Percentiles rank a stretch among this genome's conserved stretches.
Conservation (phyloP, 2,329 filamentous ascomycete genomes). For the Cladosporium oxysporum region DNA sequence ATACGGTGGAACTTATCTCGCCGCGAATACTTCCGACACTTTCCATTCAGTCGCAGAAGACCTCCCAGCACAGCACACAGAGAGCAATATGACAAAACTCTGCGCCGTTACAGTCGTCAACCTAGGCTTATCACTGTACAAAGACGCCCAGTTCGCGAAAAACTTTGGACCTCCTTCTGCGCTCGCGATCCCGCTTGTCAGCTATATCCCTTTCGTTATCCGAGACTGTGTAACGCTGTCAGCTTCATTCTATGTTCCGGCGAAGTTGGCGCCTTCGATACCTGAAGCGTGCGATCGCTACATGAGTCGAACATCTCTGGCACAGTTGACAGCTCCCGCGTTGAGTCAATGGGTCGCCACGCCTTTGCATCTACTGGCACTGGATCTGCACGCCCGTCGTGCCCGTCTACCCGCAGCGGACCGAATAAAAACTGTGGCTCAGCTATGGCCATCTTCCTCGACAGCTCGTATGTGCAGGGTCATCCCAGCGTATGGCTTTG, state of each 20-base stretch:
- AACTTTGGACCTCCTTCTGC: constrained; percentile 24
- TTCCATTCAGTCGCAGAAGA: constrained; percentile 19
- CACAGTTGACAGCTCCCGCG: constrained; percentile 25
- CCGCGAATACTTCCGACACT: constrained; percentile 28
- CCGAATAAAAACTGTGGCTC: constrained; percentile 19
- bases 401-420: constrained; percentile 17
- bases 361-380: constrained; percentile 27
- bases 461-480: constrained; percentile 26
- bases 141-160: constrained; percentile 28
- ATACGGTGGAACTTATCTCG: constrained; percentile 28
- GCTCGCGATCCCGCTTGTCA: constrained; percentile 23
- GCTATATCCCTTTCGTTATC: constrained; percentile 26
- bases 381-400: constrained; percentile 27
- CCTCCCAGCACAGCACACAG: constrained; percentile 22
- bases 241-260: constrained; percentile 27
- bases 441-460: constrained; percentile 24
- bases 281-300: constrained; percentile 23
- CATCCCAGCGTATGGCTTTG: constrained; percentile 28
- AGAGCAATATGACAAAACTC: constrained; percentile 24
- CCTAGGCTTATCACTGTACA: constrained; percentile 26
- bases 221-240: constrained; percentile 28
- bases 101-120: constrained; percentile 26
- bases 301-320: constrained; percentile 23
- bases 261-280: constrained; percentile 22
- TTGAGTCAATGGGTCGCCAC: constrained; percentile 27